Conservation (phyloP, 345 rosid genomes). For the Moringa oleifera region DNA sequence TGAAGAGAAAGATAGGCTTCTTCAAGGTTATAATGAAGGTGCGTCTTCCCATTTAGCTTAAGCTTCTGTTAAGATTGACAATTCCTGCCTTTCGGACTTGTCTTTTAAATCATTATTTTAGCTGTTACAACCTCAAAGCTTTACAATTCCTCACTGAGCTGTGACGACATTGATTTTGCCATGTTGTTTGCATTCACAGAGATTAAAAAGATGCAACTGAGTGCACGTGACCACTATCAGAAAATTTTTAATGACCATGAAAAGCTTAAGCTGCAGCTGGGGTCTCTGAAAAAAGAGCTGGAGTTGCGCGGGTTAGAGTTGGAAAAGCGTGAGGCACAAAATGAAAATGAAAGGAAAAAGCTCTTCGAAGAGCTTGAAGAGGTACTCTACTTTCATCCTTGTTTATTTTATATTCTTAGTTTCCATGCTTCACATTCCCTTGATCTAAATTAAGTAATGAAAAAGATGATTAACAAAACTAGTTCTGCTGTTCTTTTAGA, state of each 20-base stretch:
- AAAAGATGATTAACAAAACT: neutral
- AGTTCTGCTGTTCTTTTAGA: slow-evolving; percentile 35
- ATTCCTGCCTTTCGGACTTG: neutral
- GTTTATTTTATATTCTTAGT: neutral
- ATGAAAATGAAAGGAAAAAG: slow-evolving; percentile 64
- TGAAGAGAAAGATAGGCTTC: slow-evolving; percentile 75
- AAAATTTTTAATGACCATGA: slow-evolving; percentile 81
- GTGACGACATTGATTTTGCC: neutral
- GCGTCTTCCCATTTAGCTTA: slow-evolving; percentile 8
- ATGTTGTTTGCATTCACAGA: slow-evolving; percentile 39
- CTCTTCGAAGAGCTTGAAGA: slow-evolving; percentile 66
- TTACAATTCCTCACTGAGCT: neutral
- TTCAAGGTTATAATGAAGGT: slow-evolving; percentile 81
- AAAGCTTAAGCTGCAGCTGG: slow-evolving; percentile 70
- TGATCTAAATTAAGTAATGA: neutral
- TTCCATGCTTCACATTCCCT: neutral
- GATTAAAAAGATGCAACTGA: slow-evolving; percentile 65
- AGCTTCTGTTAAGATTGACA: neutral
- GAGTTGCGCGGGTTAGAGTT: slow-evolving; percentile 59
- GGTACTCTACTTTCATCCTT: slow-evolving; percentile 34
- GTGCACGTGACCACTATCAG: slow-evolving; percentile 70
- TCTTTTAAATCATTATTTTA: neutral
- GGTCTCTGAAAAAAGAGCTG: slow-evolving; percentile 68
- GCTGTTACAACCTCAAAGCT: neutral
- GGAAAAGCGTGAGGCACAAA: slow-evolving; percentile 80